Percentiles rank a stretch among this genome's conserved stretches.
Evolutionary conservation across 2,329 filamentous ascomycete species (phyloP).

Genomic region (Fonsecaea nubica): DNA sequence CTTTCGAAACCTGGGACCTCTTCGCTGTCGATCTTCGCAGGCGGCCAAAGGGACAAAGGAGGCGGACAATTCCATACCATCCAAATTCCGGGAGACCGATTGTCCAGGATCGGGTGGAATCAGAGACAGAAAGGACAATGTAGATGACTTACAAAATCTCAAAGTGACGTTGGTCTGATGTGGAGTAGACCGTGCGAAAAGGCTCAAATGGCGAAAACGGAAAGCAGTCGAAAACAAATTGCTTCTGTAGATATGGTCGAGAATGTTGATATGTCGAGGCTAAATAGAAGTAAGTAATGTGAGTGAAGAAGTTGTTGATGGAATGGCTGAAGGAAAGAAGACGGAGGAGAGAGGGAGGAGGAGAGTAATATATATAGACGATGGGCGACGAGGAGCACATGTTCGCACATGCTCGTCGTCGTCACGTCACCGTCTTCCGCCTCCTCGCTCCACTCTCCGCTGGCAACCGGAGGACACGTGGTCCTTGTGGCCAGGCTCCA

Average conservation of each 20-base stretch:
- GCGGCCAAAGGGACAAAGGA: neutral
- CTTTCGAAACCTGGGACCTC: neutral
- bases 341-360: neutral
- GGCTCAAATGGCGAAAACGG: neutral
- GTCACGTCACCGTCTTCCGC: neutral
- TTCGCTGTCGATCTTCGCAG: neutral
- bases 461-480: neutral
- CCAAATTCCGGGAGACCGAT: neutral
- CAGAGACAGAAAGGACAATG: neutral
- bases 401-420: neutral
- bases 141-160: neutral
- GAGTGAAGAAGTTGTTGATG: conserved; percentile 1
- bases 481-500: neutral
- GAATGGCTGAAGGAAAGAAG: neutral
- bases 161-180: conserved; percentile 1
- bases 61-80: neutral
- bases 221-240: neutral
- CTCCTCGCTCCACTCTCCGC: neutral
- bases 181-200: neutral
- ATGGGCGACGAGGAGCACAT: conserved; percentile 12
- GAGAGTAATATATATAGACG: conserved; percentile 8
- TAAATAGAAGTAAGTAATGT: conserved; percentile 5
- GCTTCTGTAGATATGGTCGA: neutral
- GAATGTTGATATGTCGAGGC: neutral
- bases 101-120: neutral